Percentiles rank a stretch among this genome's conserved stretches.
Conservation (phyloP, 2,329 filamentous ascomycete species). For the Boeremia lycopersici region DNA sequence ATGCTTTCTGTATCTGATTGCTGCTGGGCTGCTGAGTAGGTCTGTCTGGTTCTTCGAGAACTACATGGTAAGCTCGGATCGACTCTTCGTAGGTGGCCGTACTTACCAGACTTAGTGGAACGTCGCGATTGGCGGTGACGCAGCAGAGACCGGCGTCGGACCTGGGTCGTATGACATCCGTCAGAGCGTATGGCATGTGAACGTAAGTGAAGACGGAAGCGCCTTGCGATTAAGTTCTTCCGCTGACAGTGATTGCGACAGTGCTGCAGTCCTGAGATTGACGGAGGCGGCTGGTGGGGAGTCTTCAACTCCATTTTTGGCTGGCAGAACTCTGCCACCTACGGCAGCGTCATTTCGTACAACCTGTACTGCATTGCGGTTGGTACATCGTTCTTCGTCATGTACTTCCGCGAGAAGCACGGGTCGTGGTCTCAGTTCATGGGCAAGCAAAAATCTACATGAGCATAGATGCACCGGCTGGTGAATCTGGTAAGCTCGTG, state of each 20-base stretch:
- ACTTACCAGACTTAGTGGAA: constrained; percentile 4
- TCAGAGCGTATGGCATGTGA: constrained; percentile 79
- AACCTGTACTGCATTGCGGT: constrained; percentile 82
- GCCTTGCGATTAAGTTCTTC: background rate
- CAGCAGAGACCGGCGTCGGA: constrained; percentile 66
- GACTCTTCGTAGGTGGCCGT: constrained; percentile 53
- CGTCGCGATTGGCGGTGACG: constrained; percentile 60
- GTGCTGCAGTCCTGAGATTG: constrained; percentile 76
- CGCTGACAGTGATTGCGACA: constrained; percentile 36
- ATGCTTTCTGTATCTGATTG: constrained; percentile 80
- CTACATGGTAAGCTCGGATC: constrained; percentile 47
- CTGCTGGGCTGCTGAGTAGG: constrained; percentile 78
- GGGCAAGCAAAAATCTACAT: background rate
- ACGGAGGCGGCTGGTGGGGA: constrained; percentile 79
- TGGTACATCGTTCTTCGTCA: constrained; percentile 66
- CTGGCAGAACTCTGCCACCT: constrained; percentile 86
- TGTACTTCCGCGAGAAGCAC: constrained; percentile 68
- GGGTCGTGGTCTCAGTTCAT: background rate
- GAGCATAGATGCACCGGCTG: background rate
- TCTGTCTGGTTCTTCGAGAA: constrained; percentile 75
- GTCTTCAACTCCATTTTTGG: constrained; percentile 84
- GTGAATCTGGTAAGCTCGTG: background rate
- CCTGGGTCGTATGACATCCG: constrained; percentile 79
- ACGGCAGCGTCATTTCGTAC: constrained; percentile 82
- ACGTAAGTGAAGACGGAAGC: constrained; percentile 56